Percentiles rank a stretch among this genome's conserved stretches.
These are phyloP conservation scores for Aphanomyces euteiches DNA, from an alignment of 352 stramenopile genomes.

Conservation along the genomic window DNA sequence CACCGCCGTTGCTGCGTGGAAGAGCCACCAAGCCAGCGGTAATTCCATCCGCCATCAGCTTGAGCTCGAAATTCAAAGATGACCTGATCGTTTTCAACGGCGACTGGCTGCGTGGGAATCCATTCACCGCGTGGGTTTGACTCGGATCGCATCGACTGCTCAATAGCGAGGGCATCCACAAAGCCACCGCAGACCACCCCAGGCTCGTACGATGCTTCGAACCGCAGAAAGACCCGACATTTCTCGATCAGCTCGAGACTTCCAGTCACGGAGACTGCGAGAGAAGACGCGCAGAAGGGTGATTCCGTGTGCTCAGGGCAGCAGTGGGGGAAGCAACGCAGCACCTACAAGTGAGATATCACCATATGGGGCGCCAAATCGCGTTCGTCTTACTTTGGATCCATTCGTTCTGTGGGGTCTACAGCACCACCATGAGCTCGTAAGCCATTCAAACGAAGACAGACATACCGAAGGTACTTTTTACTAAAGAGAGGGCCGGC, in stretches of 20 bases:
- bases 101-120: background rate
- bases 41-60: background rate
- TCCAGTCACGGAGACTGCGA: background rate
- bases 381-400: slow-evolving; percentile 1
- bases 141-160: background rate
- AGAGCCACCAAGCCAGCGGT: background rate
- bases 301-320: slow-evolving; percentile 12
- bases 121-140: background rate
- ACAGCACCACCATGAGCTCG: background rate
- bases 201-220: slow-evolving; percentile 28
- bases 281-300: slow-evolving; percentile 7
- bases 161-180: background rate
- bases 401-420: slow-evolving; percentile 16
- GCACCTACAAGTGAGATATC: slow-evolving; percentile 1
- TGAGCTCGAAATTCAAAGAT: background rate
- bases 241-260: background rate
- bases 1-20: background rate
- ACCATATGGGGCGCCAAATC: background rate
- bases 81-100: background rate
- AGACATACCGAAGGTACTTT: slow-evolving; percentile 12
- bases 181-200: background rate
- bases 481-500: background rate
- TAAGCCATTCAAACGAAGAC: background rate
- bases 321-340: slow-evolving; percentile 16
- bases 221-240: background rate